Base-by-base conservation (phyloP, 129 eudicot genomes). In the Artemisia argyi region DNA sequence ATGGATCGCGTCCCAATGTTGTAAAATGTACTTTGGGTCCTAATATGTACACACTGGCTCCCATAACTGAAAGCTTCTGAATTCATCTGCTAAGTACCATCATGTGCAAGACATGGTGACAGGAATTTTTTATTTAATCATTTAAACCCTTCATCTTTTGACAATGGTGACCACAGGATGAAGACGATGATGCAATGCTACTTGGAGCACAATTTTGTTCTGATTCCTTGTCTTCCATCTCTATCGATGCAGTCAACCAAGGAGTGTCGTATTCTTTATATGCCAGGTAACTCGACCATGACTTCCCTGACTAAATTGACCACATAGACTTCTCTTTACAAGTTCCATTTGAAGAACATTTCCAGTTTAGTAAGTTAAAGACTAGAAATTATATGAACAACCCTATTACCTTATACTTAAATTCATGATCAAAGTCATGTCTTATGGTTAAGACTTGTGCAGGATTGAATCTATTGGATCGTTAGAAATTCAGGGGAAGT, bases 101-200 rank as follows among this genome's bases (percentile, higher is more conserved):
- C 46, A 51, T 19, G 39, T 15, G 24, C 7, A 20, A 3, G 46
- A 39, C 46, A 39, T 39, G 46, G 46, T 39, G 46, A 39, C 46
- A 7, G 46, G 11, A 39, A 1, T 66, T 14, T 51, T n/a, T 48
- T 15, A 19, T 16, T 48, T 12, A 15, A 56, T 48, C 56, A 48
- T 24, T 52, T 35, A 39, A 55, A 13, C 9, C 18, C 32, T 10
- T 69, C 14, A 11, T 20, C 42, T 26, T 46, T 42, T 70, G 20
- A 55, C 80, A 1, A 49, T 69, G 28, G 75, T 67, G 68, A 48
- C 60, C 53, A 82, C 83, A 94, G 99, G 99, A 94, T 81, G 91
- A 88, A 83, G 96, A 94, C 75, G 91, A 94, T 86, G 99, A 94
- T 73, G 99, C 99, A 26, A 88, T 94, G 90, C 86, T 94, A 52